These are phyloP conservation scores for Sporothrix humicola DNA, from an alignment of 2,329 filamentous ascomycete genomes.

Conservation along the genomic window DNA sequence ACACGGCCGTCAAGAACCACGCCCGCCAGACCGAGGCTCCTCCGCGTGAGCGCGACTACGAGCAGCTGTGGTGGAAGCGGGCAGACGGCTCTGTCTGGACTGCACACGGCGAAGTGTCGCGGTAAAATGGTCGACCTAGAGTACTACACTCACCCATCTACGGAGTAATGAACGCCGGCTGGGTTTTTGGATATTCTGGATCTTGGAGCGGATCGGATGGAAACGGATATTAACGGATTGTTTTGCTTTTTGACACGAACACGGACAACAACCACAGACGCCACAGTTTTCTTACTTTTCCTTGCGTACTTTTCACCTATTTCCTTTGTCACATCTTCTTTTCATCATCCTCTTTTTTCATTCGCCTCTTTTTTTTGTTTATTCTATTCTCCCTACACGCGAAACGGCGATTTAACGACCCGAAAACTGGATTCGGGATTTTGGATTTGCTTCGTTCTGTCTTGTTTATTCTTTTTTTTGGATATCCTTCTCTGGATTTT, in stretches of 20 bases:
- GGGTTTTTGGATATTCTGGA: not conserved
- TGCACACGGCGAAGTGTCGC: constrained; percentile 33
- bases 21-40: constrained; percentile 32
- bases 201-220: not conserved
- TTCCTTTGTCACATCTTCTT: too few relatives aligned
- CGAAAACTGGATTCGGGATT: constrained; percentile 4
- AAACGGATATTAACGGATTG: not conserved
- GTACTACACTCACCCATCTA: not conserved
- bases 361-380: constrained; percentile 9
- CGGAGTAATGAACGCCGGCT: constrained; percentile 6
- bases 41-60: constrained; percentile 27
- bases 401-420: constrained; percentile 1
- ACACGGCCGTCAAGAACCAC: constrained; percentile 37
- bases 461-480: not conserved
- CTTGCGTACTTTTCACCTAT: constrained; percentile 18
- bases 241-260: constrained; percentile 14
- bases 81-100: constrained; percentile 38
- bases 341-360: not conserved
- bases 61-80: constrained; percentile 39
- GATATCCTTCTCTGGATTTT: not conserved
- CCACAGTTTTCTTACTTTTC: constrained; percentile 1
- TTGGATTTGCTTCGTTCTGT: not conserved
- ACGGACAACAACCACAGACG: not conserved
- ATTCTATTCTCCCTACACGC: constrained; percentile 18
- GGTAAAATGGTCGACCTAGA: not conserved